Base-by-base conservation (phyloP, 1,284 basidiomycete genomes). In the Puccinia horiana region DNA sequence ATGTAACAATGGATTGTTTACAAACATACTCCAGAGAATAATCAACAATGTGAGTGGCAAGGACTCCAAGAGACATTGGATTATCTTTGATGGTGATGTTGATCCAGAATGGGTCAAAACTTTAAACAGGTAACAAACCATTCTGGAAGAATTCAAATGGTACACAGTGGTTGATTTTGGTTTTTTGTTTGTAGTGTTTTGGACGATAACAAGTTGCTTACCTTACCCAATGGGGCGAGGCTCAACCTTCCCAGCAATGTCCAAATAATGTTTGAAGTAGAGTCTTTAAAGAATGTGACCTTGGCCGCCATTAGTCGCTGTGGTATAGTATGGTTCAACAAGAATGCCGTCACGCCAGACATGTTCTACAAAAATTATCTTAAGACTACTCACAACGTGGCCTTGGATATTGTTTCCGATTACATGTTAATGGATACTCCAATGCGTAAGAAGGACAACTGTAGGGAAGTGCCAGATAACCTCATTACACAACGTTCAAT, bases 91-190 rank as follows among this genome's bases (percentile, higher is more conserved):
- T 86, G 97, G 97, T 83, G 97, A 99, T 86, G 96, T 99, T 75
- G 98, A 99, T 89, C 97, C 97, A 0, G 97, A 99, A 88, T 99
- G 97, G 98, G 97, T 99, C 9, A 97, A 99, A 88, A 99, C 99
- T 87, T 89, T 99, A 88, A 99, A 99, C 88, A 97, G 94, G 95
- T 93, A 70, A 52, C 90, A 88, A 54, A 69, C 2, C 47, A n/a
- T n/a, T 29, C 18, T 44, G 67, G 23, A 61, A 63, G 16, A 70
- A 76, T n/a, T 79, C 54, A 58, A 73, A 23, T 58, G 16, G 26
- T 9, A 26, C 6, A 40, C 6, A 44, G 4, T 20, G 11, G 6
- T 70, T 69, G 35, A 75, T 32, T 9, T 69, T 11, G 54, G 1
- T 49, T 32, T 54, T 47, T 63, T 29, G 47, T 23, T 40, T 9